Conservation (phyloP, 768 basidiomycete species). For the Leccinum subgranulosum region DNA sequence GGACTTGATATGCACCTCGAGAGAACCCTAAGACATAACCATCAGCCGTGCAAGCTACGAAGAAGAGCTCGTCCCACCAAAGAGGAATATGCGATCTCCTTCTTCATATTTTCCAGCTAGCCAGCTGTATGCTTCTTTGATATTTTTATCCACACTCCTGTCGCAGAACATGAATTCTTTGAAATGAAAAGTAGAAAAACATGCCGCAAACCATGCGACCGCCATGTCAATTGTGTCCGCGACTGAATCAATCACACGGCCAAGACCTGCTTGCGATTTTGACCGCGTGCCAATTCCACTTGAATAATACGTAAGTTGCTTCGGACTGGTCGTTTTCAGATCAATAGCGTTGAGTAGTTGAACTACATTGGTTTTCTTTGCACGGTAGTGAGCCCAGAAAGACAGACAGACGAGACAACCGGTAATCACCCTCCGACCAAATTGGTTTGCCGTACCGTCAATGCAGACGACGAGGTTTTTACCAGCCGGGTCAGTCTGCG, state of each 20-base stretch:
- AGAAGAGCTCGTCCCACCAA: not conserved
- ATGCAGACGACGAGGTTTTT: slow-evolving; percentile 16
- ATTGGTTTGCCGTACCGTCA: not conserved
- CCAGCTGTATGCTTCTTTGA: not conserved
- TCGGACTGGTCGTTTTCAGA: slow-evolving; percentile 1
- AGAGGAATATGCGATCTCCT: not conserved
- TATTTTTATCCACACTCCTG: not conserved
- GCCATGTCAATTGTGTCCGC: slow-evolving; percentile 13
- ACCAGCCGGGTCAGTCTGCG: not conserved
- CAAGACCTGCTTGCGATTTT: slow-evolving; percentile 17
- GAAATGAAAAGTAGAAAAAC: not conserved
- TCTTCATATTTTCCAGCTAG: not conserved
- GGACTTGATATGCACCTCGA: slow-evolving; percentile 2
- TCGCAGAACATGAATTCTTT: not conserved
- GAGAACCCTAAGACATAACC: not conserved
- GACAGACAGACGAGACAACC: not conserved
- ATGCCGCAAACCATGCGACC: not conserved
- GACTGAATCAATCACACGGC: not conserved
- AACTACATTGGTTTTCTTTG: not conserved
- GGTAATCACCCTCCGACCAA: not conserved
- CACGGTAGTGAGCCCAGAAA: not conserved
- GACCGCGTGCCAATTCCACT: slow-evolving; percentile 35
- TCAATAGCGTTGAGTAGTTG: slow-evolving; percentile 6
- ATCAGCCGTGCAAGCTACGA: not conserved
- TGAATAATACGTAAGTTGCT: slow-evolving; percentile 32